These are phyloP conservation scores for Arthroderma sp. DNA, from an alignment of 2,329 filamentous ascomycete genomes.

Conservation along the genomic window DNA sequence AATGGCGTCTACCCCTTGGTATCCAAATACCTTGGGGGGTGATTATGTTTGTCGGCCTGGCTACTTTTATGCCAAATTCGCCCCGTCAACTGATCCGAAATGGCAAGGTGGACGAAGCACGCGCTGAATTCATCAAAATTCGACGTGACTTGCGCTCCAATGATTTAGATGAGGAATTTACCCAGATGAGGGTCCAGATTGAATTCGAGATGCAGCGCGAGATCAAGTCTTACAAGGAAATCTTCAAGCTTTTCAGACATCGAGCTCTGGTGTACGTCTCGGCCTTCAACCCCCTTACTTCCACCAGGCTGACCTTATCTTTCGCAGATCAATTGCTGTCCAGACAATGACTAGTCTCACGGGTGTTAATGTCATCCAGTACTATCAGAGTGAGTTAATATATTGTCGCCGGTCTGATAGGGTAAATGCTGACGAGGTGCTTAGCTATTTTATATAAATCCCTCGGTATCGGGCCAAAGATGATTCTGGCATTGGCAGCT, in stretches of 20 bases:
- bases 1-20: conserved; percentile 43
- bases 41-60: conserved; percentile 40
- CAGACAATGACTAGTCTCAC: conserved; percentile 46
- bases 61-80: conserved; percentile 44
- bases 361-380: conserved; percentile 45
- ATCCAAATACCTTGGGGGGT: conserved; percentile 45
- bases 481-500: conserved; percentile 40
- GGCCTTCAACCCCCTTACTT: background rate
- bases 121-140: conserved; percentile 36
- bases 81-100: conserved; percentile 40
- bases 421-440: conserved; percentile 6
- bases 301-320: conserved; percentile 7
- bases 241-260: conserved; percentile 40
- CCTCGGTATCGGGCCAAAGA: conserved; percentile 37
- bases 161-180: conserved; percentile 39
- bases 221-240: conserved; percentile 39
- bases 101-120: conserved; percentile 37
- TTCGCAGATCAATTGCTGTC: conserved; percentile 35
- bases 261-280: conserved; percentile 35
- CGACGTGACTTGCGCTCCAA: conserved; percentile 33
- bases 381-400: conserved; percentile 8
- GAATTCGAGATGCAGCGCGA: conserved; percentile 46
- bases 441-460: conserved; percentile 42
- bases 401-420: conserved; percentile 13
- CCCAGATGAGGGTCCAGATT: conserved; percentile 41